Percentiles rank a stretch among this genome's conserved stretches.
phyloP scores from a whole-genome alignment of 1,139 yeast genomes.

The Nakaseomyces uthaithaninus region DNA sequence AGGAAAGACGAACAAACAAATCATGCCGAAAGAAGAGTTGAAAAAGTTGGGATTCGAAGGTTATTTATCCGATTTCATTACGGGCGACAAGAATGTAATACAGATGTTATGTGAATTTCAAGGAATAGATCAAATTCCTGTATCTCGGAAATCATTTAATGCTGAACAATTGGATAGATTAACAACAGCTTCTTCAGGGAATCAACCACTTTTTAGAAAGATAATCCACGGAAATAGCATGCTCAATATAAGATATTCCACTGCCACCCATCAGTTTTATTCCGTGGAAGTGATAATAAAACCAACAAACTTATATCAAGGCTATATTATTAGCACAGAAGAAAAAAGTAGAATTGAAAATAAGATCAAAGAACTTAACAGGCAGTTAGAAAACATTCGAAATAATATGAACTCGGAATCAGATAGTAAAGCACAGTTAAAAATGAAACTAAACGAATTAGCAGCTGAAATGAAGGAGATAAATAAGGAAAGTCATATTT shows the following conservation, averaged over 20 bases:
- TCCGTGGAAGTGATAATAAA: conserved; percentile 28
- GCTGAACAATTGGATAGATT: conserved; percentile 37
- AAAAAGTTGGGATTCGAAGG: conserved; percentile 67
- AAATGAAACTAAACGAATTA: conserved; percentile 15
- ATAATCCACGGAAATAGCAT: conserved; percentile 54
- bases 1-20: conserved; percentile 23
- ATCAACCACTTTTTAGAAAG: conserved; percentile 42
- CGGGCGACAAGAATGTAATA: conserved; percentile 70
- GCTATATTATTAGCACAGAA: conserved; percentile 41
- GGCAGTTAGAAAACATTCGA: conserved; percentile 17
- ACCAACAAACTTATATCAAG: conserved; percentile 34
- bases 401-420: conserved; percentile 23
- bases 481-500: conserved; percentile 15
- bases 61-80: conserved; percentile 57
- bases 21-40: conserved; percentile 35
- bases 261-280: conserved; percentile 50
- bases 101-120: conserved; percentile 61
- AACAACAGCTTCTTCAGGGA: conserved; percentile 33
- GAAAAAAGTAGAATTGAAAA: conserved; percentile 19
- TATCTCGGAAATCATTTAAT: conserved; percentile 40
- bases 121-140: conserved; percentile 57
- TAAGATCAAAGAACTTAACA: conserved; percentile 18
- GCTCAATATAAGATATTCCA: conserved; percentile 46
- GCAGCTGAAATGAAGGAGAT: conserved; percentile 16
- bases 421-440: conserved; percentile 18